A percentile compares a stretch with the other conserved stretches of the same genome.
phyloP scores from a whole-genome alignment of 495 filamentous ascomycete species.

The Talaromyces trachyspermus region DNA sequence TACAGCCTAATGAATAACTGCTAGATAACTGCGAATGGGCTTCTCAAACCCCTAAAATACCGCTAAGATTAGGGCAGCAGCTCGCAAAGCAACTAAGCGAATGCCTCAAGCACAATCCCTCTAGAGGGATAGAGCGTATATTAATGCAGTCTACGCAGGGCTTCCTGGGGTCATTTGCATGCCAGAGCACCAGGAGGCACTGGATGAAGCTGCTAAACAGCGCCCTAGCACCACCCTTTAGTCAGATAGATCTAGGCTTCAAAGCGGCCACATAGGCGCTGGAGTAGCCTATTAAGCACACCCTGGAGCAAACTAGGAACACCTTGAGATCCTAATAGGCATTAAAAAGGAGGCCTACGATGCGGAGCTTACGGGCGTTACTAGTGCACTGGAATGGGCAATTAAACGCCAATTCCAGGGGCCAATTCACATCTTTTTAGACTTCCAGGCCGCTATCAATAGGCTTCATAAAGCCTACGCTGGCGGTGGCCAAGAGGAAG shows the following conservation, averaged over 20 bases:
- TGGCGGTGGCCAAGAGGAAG: background rate
- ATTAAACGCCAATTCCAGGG: background rate
- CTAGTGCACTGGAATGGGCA: conserved; percentile 1
- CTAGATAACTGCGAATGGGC: no score
- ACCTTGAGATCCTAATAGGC: background rate
- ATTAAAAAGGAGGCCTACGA: background rate
- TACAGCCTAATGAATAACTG: no score
- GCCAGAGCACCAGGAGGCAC: no score
- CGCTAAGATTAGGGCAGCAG: no score
- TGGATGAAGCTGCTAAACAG: background rate
- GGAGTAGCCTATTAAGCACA: background rate
- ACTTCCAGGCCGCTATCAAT: conserved; percentile 3
- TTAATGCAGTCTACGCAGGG: no score
- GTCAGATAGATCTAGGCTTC: background rate
- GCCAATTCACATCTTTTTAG: conserved; percentile 1
- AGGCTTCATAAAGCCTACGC: background rate
- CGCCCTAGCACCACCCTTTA: background rate
- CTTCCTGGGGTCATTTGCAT: no score
- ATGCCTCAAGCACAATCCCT: no score
- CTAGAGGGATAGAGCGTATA: no score
- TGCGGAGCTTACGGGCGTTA: background rate
- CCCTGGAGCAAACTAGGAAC: background rate
- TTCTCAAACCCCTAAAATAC: no score
- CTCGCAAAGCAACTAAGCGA: no score
- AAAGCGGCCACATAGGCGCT: background rate